Percentiles rank a stretch among this genome's conserved stretches.
Conservation (phyloP, 2,329 filamentous ascomycete genomes). For the Ascomycota sp. region DNA sequence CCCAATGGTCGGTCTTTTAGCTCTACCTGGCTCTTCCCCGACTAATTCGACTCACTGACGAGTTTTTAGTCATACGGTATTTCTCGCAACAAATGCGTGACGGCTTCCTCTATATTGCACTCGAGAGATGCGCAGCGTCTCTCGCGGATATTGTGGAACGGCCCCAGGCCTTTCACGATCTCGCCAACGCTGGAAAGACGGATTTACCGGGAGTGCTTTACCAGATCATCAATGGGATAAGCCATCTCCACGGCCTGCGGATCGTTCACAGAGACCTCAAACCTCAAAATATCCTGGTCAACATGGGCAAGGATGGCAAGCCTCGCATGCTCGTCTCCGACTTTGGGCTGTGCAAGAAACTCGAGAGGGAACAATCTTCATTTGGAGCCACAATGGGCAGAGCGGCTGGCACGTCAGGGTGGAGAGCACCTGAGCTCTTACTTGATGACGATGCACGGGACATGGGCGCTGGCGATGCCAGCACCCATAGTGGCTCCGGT, state of each 20-base stretch:
- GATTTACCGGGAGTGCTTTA: slow-evolving; percentile 66
- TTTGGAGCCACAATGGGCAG: slow-evolving; percentile 88
- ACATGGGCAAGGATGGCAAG: slow-evolving; percentile 45
- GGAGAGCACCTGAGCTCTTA: slow-evolving; percentile 87
- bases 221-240: slow-evolving; percentile 76
- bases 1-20: slow-evolving; percentile 41
- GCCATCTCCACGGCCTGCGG: slow-evolving; percentile 72
- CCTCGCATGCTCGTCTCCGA: slow-evolving; percentile 89
- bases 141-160: slow-evolving; percentile 79
- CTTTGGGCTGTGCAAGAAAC: slow-evolving; percentile 92
- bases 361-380: slow-evolving; percentile 85
- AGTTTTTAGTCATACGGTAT: slow-evolving; percentile 64
- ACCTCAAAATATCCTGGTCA: slow-evolving; percentile 88
- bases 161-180: slow-evolving; percentile 40
- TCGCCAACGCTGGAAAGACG: slow-evolving; percentile 52
- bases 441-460: slow-evolving; percentile 52
- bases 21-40: too few relatives aligned
- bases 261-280: slow-evolving; percentile 97
- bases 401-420: slow-evolving; percentile 81
- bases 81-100: slow-evolving; percentile 78
- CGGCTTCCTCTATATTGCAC: slow-evolving; percentile 85
- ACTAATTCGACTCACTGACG: neutral
- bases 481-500: slow-evolving; percentile 40
- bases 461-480: slow-evolving; percentile 23
- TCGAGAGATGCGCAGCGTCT: slow-evolving; percentile 86